Evolutionary conservation across 108 stramenopile genomes (phyloP), one percentile per base, ranked within the genome.

Genomic region (Fragilariopsis cylindrus): DNA sequence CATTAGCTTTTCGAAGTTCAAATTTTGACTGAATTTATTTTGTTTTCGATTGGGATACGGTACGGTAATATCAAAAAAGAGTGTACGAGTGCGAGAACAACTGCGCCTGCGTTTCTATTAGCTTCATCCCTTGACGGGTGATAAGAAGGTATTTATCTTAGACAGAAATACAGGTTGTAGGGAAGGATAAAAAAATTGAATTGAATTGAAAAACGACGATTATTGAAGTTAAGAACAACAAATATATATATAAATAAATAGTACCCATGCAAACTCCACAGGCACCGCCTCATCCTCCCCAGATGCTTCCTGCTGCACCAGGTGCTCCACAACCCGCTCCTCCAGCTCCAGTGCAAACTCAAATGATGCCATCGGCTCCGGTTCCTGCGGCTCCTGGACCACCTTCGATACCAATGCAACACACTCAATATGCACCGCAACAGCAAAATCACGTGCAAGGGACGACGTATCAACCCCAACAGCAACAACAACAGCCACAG

Each of bases 391-490:
- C 64, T 12, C 71, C 77, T 21, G 57, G 7, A 30, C 30, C 30
- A 30, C 30, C 30, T 30, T 41, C 46, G 49, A 49, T 49, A 41
- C 76, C 62, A 9, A 82, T 76, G 70, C 74, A 72, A 46, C 78
- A 79, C 13, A 72, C 72, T 13, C 76, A 71, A 57, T 56, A 75
- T 15, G 21, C 70, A 12, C 69, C 71, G 9, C 82, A 83, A 60
- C 78, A 72, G 48, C 74, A 74, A 65, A 63, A 67, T 41, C 55
- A 67, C 30, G 49, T 78, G 13, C 75, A 65, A 54, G 70, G 85
- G 62, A 80, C 64, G 44, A 71, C 78, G 65, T 86, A 81, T 73
- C 80, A 72, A 67, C 78, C 69, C 15, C 82, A 75, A 60, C 86
- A 65, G 60, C 90, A 65, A 16, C 79, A 86, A 46, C 73, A 83